These are phyloP conservation scores for Colletotrichum magnum DNA, from an alignment of 2,329 filamentous ascomycete genomes.

Conservation along the genomic window DNA sequence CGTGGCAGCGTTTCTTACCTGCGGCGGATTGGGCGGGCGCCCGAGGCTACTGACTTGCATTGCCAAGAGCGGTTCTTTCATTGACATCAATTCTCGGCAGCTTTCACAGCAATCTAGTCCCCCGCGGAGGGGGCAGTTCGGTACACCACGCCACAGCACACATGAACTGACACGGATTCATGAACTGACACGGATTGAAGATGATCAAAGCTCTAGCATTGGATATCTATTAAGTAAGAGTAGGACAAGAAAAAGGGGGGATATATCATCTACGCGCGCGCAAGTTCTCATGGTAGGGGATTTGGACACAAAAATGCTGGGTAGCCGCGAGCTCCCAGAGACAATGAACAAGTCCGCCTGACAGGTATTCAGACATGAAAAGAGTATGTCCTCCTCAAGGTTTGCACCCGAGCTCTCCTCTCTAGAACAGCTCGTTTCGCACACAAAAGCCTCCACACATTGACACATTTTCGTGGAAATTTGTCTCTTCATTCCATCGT, in stretches of 20 bases:
- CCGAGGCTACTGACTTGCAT: too few species aligned
- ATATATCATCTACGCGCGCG: background rate
- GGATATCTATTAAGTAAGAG: conserved; percentile 25
- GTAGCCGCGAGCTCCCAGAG: background rate
- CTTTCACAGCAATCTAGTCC: too few species aligned
- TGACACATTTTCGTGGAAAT: background rate
- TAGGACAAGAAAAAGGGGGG: background rate
- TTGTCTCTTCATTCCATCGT: conserved; percentile 6
- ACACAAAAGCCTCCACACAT: background rate
- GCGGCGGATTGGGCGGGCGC: too few species aligned
- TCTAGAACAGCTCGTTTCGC: conserved; percentile 30
- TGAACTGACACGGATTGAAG: background rate
- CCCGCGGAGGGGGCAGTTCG: too few species aligned
- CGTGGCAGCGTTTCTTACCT: too few species aligned
- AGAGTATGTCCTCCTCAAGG: background rate
- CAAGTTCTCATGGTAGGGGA: background rate
- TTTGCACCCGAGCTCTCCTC: conserved; percentile 29
- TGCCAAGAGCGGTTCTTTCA: too few species aligned
- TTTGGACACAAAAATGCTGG: background rate
- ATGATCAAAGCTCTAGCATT: conserved; percentile 4
- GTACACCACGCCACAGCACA: background rate
- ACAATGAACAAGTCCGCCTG: background rate
- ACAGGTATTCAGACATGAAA: background rate
- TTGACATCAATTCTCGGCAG: too few species aligned
- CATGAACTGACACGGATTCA: background rate